phyloP scores from a whole-genome alignment of 2,329 filamentous ascomycete genomes.

The Byssoonygena ceratinophila region DNA sequence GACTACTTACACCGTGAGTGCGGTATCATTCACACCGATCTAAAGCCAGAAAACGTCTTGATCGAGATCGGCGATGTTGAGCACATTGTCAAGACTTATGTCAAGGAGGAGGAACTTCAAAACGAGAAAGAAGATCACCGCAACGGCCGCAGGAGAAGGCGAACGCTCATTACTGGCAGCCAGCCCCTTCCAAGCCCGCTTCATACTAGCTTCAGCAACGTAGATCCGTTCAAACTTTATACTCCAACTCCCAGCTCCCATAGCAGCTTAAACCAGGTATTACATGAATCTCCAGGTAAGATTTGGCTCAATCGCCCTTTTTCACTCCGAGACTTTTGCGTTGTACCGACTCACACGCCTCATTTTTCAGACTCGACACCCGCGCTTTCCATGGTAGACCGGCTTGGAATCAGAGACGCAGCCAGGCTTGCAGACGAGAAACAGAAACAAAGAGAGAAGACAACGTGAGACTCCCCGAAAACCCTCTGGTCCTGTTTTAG shows the following conservation, averaged over 20 bases:
- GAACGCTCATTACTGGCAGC: constrained; percentile 92
- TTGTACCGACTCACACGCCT: too few relatives aligned
- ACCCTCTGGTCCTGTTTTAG: not conserved
- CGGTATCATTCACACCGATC: constrained; percentile 94
- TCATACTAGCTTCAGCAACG: constrained; percentile 77
- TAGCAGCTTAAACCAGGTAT: constrained; percentile 70
- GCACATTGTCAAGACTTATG: constrained; percentile 92
- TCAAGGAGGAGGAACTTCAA: constrained; percentile 61
- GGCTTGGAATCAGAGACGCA: constrained; percentile 44
- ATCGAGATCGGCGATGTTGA: constrained; percentile 99
- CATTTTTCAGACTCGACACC: too few relatives aligned
- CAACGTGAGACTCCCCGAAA: constrained; percentile 56
- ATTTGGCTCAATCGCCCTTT: too few relatives aligned
- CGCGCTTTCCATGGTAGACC: constrained; percentile 49
- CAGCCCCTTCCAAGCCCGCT: constrained; percentile 91
- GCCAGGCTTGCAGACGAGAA: constrained; percentile 48
- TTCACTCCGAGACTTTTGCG: too few relatives aligned
- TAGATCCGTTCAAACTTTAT: constrained; percentile 54
- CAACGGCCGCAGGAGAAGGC: constrained; percentile 77
- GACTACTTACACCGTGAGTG: constrained; percentile 97
- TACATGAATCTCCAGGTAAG: constrained; percentile 61
- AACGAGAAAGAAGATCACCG: constrained; percentile 77
- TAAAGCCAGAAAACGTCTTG: constrained; percentile 95
- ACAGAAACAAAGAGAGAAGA: constrained; percentile 82
- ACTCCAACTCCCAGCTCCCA: constrained; percentile 54